phyloP scores from a whole-genome alignment of 2,329 filamentous ascomycete species.

The Coleophoma eucalyptorum region DNA sequence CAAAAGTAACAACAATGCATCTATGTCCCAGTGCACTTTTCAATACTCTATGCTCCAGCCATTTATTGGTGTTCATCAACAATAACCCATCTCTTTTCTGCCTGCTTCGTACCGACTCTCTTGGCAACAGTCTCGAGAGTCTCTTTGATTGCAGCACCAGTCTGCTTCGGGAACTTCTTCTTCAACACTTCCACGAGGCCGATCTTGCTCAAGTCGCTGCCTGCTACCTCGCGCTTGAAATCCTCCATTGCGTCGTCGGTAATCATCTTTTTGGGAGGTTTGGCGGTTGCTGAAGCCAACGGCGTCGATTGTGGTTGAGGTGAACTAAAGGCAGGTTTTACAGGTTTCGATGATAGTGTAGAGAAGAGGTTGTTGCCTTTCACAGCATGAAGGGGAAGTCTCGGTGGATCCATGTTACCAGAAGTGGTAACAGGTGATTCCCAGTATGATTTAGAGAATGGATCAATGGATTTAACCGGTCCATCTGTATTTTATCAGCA shows the following conservation, averaged over 20 bases:
- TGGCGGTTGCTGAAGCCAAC: background rate
- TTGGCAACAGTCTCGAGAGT: conserved; percentile 65
- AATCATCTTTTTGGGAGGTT: conserved; percentile 16
- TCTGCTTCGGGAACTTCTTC: conserved; percentile 66
- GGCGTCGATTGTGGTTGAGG: conserved; percentile 1
- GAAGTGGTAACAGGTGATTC: conserved; percentile 7
- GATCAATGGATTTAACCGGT: conserved; percentile 63
- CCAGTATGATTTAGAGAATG: conserved; percentile 85
- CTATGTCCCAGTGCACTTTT: too few relatives aligned
- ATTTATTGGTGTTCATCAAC: background rate
- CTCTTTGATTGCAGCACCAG: conserved; percentile 66
- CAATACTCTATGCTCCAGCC: too few relatives aligned
- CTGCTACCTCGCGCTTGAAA: conserved; percentile 68
- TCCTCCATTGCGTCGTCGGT: conserved; percentile 18
- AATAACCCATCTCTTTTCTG: conserved; percentile 58
- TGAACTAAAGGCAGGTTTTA: conserved; percentile 11
- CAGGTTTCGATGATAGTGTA: conserved; percentile 9
- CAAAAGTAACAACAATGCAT: too few relatives aligned
- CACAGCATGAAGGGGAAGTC: conserved; percentile 25
- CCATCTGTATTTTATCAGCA: conserved; percentile 17
- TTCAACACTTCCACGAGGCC: conserved; percentile 74
- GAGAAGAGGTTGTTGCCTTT: conserved; percentile 17
- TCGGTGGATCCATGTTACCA: conserved; percentile 28
- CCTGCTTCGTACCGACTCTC: conserved; percentile 56
- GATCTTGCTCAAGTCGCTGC: conserved; percentile 68